A percentile compares a stretch with the other conserved stretches of the same genome.
Evolutionary conservation across 208 protist genomes (phyloP).

Genomic region (Vickermania spadyakhi): DNA sequence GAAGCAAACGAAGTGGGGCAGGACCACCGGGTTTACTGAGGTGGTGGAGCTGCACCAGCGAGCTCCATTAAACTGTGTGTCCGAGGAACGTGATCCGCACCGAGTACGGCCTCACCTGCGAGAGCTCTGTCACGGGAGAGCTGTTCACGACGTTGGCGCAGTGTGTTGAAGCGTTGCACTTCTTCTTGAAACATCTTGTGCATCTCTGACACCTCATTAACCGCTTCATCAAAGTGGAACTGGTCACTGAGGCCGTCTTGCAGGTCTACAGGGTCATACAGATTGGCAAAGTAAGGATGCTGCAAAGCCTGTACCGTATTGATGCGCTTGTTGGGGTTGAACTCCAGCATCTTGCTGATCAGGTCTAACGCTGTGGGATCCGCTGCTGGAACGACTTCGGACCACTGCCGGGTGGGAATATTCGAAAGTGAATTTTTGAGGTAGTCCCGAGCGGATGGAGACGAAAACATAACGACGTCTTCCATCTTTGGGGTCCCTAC

Average conservation of each 20-base stretch:
- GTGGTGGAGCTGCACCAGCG: conserved; percentile 27
- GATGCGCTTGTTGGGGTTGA: conserved; percentile 79
- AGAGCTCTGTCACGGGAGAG: conserved; percentile 33
- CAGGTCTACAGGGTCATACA: conserved; percentile 76
- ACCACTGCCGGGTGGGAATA: conserved; percentile 39
- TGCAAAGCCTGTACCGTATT: conserved; percentile 73
- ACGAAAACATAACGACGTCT: conserved; percentile 85
- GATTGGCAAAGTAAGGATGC: conserved; percentile 82
- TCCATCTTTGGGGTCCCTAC: conserved; percentile 86
- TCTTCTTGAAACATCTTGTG: conserved; percentile 65
- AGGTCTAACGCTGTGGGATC: conserved; percentile 71
- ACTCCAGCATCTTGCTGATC: conserved; percentile 68
- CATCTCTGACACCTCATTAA: conserved; percentile 58
- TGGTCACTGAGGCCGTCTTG: conserved; percentile 54
- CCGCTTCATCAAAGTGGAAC: conserved; percentile 78
- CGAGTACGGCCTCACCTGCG: conserved; percentile 29
- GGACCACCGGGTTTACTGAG: not conserved
- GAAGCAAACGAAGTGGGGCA: no score
- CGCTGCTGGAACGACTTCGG: conserved; percentile 48
- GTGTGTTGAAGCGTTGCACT: conserved; percentile 56
- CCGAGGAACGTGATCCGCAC: conserved; percentile 60
- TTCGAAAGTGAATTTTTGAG: conserved; percentile 65
- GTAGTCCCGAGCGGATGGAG: conserved; percentile 75
- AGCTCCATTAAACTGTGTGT: conserved; percentile 83
- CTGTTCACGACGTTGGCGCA: conserved; percentile 36